Base-by-base conservation (phyloP, 2,329 filamentous ascomycete species). In the Colletotrichum costaricense region DNA sequence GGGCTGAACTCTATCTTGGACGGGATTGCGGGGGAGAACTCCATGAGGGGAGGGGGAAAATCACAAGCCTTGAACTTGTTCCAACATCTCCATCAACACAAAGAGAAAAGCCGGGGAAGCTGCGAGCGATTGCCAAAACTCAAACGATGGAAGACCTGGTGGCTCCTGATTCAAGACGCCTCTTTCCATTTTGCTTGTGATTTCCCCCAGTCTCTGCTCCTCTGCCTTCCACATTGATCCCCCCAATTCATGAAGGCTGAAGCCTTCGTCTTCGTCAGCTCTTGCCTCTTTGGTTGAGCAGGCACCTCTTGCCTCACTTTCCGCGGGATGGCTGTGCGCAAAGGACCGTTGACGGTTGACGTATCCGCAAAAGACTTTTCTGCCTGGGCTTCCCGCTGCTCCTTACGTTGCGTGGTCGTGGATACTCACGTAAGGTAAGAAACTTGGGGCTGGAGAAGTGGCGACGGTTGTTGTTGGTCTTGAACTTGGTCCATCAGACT, bases 1-100 rank as follows among this genome's bases (percentile, higher is more conserved):
- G 60, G 70, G 30, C 60, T 70, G 70, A 73, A 73, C 67, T 70
- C 67, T 70, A 73, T 73, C 70, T 70, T 60, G 60, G 62, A 73
- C 67, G 55, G 66, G 66, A 62, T 64, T 73, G 55, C 70, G 70
- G 70, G 70, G 69, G 35, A 60, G 26, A n/a, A 56, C 14, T 42
- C 38, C 5, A 16, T 5, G 38, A 42, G 35, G 12, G 35, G 35
- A 16, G 35, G 38, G 62, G 12, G 19, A 1, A 24, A 38, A 56
- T 73, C 70, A 73, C 70, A 73, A 73, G 70, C 63, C 16, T 58
- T 24, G 63, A 46, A 46, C 42, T 49, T 19, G 38, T 42, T 49
- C 42, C 16, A 49, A 49, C 14, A 52, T 30, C 35, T 11, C 30
- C 30, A 35, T 24, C 22, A 35, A 19, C 14, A 19, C 64, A 59